phyloP scores from a whole-genome alignment of 768 basidiomycete genomes.

The Gyrodon lividus region DNA sequence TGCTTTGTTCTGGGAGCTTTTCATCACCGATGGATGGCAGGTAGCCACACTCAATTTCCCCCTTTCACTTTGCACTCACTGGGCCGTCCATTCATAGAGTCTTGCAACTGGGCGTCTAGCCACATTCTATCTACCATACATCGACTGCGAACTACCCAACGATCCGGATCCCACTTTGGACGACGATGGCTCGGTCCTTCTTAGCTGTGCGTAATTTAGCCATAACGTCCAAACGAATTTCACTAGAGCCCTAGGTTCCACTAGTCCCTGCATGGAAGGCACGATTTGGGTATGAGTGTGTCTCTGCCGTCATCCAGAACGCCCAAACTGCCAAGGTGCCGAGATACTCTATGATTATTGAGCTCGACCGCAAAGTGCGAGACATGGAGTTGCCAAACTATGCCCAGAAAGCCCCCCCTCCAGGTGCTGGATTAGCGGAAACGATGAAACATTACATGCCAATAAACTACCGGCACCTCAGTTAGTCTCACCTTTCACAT shows the following conservation, averaged over 20 bases:
- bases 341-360: constrained; percentile 59
- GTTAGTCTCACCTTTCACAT: constrained; percentile 37
- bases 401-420: constrained; percentile 48
- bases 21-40: constrained; percentile 76
- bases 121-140: constrained; percentile 66
- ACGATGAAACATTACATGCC: constrained; percentile 80
- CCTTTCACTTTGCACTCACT: background rate
- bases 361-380: constrained; percentile 62
- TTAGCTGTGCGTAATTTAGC: constrained; percentile 50
- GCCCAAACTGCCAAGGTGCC: constrained; percentile 64
- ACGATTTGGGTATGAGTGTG: constrained; percentile 62
- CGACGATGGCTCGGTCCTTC: constrained; percentile 54
- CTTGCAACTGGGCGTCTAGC: constrained; percentile 68
- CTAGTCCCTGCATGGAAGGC: constrained; percentile 72
- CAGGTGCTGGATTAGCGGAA: constrained; percentile 51
- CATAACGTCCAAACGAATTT: background rate
- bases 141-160: constrained; percentile 68
- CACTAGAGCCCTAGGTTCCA: background rate
- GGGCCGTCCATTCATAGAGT: constrained; percentile 39
- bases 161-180: constrained; percentile 59
- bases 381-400: constrained; percentile 69
- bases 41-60: constrained; percentile 31
- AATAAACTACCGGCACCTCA: constrained; percentile 65
- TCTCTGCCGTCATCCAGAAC: constrained; percentile 67
- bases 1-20: constrained; percentile 71